Conservation (phyloP, 352 stramenopile genomes). For the Phytopythium vexans region DNA sequence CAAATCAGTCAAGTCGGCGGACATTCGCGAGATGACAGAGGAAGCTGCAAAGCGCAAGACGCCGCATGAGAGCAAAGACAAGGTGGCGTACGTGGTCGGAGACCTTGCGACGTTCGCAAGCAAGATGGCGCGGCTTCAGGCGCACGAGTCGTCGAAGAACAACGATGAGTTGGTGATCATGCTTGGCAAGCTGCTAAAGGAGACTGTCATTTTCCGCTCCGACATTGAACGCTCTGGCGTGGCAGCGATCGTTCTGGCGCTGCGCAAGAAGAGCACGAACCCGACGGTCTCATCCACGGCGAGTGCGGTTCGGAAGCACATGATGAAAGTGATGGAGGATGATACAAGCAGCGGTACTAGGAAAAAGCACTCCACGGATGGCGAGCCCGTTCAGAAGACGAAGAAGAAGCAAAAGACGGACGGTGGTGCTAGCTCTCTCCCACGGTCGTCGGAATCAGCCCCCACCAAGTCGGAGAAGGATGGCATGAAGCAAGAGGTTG, state of each 20-base stretch:
- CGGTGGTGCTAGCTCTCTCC: conserved; percentile 9
- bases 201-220: conserved; percentile 64
- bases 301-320: conserved; percentile 73
- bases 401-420: conserved; percentile 51
- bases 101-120: conserved; percentile 51
- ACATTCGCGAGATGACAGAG: conserved; percentile 73
- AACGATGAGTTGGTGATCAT: conserved; percentile 75
- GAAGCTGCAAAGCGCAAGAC: conserved; percentile 62
- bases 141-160: conserved; percentile 72
- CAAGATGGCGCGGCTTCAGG: conserved; percentile 56
- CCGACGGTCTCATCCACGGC: conserved; percentile 66
- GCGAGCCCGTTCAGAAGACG: conserved; percentile 13
- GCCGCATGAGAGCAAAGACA: conserved; percentile 39
- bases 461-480: neutral
- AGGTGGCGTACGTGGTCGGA: conserved; percentile 62
- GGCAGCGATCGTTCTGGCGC: conserved; percentile 53
- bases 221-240: conserved; percentile 69
- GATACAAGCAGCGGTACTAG: conserved; percentile 31
- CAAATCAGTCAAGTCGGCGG: conserved; percentile 72
- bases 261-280: conserved; percentile 75
- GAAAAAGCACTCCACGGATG: conserved; percentile 35
- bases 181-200: conserved; percentile 67
- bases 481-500: conserved; percentile 15
- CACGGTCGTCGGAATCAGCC: neutral
- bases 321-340: conserved; percentile 62